Conservation (phyloP, 257 asterid genomes). For the Petunia axillaris region DNA sequence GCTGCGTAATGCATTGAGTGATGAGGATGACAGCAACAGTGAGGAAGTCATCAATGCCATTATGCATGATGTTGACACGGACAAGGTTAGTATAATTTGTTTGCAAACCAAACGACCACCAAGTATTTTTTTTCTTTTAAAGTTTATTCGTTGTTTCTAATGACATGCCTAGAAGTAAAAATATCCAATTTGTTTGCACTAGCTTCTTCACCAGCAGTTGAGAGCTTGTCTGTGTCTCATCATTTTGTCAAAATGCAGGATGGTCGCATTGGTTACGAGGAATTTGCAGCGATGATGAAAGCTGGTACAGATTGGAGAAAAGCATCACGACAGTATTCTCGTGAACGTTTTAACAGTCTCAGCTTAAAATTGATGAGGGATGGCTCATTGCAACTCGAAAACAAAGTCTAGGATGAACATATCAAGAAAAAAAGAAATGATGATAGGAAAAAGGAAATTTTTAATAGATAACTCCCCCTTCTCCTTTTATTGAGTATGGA, state of each 20-base stretch:
- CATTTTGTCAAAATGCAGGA: constrained; percentile 49
- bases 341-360: constrained; percentile 70
- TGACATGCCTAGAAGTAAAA: not conserved
- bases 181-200: not conserved
- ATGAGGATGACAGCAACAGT: constrained; percentile 52
- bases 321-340: constrained; percentile 74
- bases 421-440: constrained; percentile 11
- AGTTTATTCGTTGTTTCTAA: not conserved
- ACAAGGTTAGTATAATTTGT: constrained; percentile 51
- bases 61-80: constrained; percentile 85
- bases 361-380: constrained; percentile 73
- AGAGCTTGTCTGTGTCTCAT: not conserved
- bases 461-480: not conserved
- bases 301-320: constrained; percentile 91
- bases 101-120: not conserved
- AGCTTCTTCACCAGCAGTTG: not conserved
- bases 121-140: not conserved
- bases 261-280: constrained; percentile 77
- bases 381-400: constrained; percentile 57
- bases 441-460: not conserved
- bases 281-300: constrained; percentile 83
- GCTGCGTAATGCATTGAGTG: constrained; percentile 66
- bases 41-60: constrained; percentile 72
- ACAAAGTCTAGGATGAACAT: constrained; percentile 35
- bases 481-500: not conserved